Evolutionary conservation across 1,139 yeast genomes (phyloP).

Genomic region (Lodderomyces beijingensis): DNA sequence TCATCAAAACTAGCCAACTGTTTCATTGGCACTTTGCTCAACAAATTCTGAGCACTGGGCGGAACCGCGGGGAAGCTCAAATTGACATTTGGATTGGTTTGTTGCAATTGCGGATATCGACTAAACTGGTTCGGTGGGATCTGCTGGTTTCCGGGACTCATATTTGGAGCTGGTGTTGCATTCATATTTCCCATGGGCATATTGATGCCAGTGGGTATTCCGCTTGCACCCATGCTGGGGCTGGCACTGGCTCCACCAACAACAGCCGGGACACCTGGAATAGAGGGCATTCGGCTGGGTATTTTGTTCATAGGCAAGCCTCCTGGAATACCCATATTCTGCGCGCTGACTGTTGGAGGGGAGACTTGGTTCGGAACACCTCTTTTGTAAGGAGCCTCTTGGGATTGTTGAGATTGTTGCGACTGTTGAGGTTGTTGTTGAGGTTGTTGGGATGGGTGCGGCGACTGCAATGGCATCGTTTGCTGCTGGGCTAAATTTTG

Average conservation of each 20-base stretch:
- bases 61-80: neutral
- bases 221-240: neutral
- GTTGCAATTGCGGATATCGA: neutral
- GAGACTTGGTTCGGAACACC: constrained; percentile 7
- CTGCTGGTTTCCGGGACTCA: constrained; percentile 1
- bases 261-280: constrained; percentile 3
- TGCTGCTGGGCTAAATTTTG: too few relatives aligned
- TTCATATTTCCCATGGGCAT: neutral
- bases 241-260: constrained; percentile 1
- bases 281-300: constrained; percentile 7
- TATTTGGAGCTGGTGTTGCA: neutral
- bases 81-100: neutral
- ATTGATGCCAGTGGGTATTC: neutral
- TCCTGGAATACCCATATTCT: constrained; percentile 4
- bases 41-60: constrained; percentile 16
- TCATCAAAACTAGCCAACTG: constrained; percentile 25
- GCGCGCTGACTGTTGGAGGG: constrained; percentile 5
- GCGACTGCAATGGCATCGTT: constrained; percentile 4
- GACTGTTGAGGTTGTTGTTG: constrained; percentile 4
- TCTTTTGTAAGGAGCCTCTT: constrained; percentile 1
- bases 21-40: constrained; percentile 17
- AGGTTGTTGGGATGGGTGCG: constrained; percentile 5
- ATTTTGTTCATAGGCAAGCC: constrained; percentile 6
- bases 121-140: neutral
- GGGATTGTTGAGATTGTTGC: constrained; percentile 4